Evolutionary conservation across 192 early-diverging fungal species (phyloP), one percentile per base, ranked within the genome.

Genomic region (Linnemannia zychae): DNA sequence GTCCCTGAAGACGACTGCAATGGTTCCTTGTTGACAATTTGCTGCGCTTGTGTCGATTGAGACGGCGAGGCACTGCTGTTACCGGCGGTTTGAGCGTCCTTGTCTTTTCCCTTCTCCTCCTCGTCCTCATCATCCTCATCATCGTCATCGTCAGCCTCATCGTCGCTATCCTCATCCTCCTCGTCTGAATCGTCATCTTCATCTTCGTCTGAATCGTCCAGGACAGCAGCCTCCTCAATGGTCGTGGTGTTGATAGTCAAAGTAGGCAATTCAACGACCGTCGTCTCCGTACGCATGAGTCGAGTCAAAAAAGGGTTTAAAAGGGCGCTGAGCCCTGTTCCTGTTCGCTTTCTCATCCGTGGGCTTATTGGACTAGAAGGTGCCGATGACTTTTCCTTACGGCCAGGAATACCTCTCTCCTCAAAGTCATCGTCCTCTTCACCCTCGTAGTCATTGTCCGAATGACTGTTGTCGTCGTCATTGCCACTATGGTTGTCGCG

Each of bases 221-320:
- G 38, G 6, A 67, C 74, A 1, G 76, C 46, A 0, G 81, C 71
- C 65, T 78, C 72, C 33, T 84, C 81, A 22, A 85, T 71, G 1
- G 78, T 85, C 24, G 78, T 85, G 5, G 83, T 85, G 70, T 85
- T 85, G 60, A 85, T 85, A 4, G 83, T 85, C 46, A 85, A 38
- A 3, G 77, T 85, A 2, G 83, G 83, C 4, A 85, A 28, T 12
- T 85, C 83, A 13, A 79, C 52, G 3, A 85, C 83, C 3, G 83
- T 85, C 2, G 77, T 78, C 34, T 85, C 83, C 5, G 77, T 76
- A 24, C 76, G 67, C 73, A 85, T 57, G 6, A 85, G 77, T 7
- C 83, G 31, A 3, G 74, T 34, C 68, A 85, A n/a, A 40, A 85
- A 79, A 17, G 75, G 81, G 24, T 60, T 70, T 13, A 82, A 24